These are phyloP conservation scores for Carex kokanica DNA, from an alignment of 176 grass and related monocot species.

Conservation along the genomic window DNA sequence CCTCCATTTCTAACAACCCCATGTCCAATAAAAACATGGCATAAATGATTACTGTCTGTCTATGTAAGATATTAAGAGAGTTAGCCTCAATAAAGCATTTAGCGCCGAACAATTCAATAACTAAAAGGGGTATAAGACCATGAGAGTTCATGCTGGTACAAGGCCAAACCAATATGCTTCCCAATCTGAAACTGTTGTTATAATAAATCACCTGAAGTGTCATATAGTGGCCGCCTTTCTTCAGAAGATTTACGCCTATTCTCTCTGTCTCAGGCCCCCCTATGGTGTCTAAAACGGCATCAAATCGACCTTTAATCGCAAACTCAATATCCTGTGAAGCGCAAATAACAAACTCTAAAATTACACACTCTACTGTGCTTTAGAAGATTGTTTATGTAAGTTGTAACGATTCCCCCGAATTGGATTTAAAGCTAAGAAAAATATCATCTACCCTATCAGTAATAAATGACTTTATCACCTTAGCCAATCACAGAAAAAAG, in stretches of 20 bases:
- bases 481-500: neutral
- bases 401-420: neutral
- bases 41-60: neutral
- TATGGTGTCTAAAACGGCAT: conserved; percentile 92
- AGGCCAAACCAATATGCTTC: neutral
- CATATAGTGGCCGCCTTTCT: conserved; percentile 94
- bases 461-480: neutral
- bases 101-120: neutral
- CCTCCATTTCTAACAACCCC: neutral
- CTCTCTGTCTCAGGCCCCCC: conserved; percentile 88
- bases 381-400: neutral
- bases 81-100: neutral
- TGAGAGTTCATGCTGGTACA: neutral
- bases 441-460: neutral
- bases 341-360: conserved; percentile 1
- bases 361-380: neutral
- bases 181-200: neutral
- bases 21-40: neutral
- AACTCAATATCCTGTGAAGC: conserved; percentile 69
- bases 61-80: neutral
- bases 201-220: conserved; percentile 77
- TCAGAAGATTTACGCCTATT: conserved; percentile 71
- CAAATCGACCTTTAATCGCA: conserved; percentile 72
- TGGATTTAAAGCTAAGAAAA: neutral
- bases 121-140: neutral